Evolutionary conservation across 2,329 filamentous ascomycete species (phyloP).

Genomic region (Saccharata proteae): DNA sequence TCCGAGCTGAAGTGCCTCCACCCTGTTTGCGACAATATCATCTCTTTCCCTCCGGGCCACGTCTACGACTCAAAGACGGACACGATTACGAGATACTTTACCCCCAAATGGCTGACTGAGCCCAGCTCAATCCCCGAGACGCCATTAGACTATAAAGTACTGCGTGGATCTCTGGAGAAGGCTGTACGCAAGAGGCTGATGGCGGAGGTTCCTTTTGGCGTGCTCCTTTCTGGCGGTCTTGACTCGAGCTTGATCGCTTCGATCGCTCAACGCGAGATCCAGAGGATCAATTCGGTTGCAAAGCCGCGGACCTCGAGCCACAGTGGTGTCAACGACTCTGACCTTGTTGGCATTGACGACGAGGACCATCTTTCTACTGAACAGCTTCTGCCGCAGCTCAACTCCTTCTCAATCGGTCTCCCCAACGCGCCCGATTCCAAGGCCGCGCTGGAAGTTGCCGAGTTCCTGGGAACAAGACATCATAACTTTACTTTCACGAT

Average conservation of each 20-base stretch:
- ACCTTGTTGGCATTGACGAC: conserved; percentile 86
- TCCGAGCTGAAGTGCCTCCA: conserved; percentile 92
- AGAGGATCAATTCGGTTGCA: conserved; percentile 59
- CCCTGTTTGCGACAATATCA: conserved; percentile 88
- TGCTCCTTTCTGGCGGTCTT: conserved; percentile 84
- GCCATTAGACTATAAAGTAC: conserved; percentile 69
- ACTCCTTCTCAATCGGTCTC: conserved; percentile 97
- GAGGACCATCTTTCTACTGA: conserved; percentile 80
- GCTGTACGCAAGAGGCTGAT: conserved; percentile 93
- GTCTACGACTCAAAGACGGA: conserved; percentile 91
- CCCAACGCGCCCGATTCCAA: conserved; percentile 85
- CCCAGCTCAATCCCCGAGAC: conserved; percentile 62
- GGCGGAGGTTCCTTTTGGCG: conserved; percentile 97
- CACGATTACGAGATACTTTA: conserved; percentile 74
- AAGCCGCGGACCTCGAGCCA: conserved; percentile 22
- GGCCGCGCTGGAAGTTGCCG: conserved; percentile 84
- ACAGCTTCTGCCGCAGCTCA: conserved; percentile 84
- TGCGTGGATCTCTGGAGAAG: conserved; percentile 75
- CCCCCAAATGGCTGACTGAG: conserved; percentile 83
- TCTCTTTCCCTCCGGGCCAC: conserved; percentile 88
- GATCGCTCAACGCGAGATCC: conserved; percentile 87
- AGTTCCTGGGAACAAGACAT: conserved; percentile 95
- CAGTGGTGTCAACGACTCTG: conserved; percentile 35
- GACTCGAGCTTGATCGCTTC: conserved; percentile 92
- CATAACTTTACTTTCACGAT: conserved; percentile 98